Conservation (phyloP, 257 asterid genomes). For the Anisodus acutangulus region DNA sequence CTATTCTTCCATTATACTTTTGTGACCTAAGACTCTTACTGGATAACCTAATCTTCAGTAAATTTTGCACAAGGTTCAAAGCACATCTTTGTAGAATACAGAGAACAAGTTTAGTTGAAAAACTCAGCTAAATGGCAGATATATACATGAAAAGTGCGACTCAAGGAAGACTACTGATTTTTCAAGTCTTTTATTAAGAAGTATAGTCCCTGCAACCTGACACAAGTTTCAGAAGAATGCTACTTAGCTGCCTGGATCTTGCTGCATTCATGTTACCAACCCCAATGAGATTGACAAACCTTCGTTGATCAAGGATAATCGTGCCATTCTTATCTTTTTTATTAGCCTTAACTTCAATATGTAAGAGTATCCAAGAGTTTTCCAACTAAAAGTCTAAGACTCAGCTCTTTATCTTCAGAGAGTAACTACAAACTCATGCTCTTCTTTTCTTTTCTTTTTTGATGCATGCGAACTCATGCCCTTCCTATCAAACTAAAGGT, state of each 20-base stretch:
- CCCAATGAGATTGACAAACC: conserved; percentile 14
- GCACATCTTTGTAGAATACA: not conserved
- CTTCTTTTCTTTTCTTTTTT: too few species aligned
- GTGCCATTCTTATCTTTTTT: not conserved
- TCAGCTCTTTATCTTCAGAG: not conserved
- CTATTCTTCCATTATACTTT: not conserved
- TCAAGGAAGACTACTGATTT: conserved; percentile 18
- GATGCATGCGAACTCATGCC: not conserved
- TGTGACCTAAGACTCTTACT: too few species aligned
- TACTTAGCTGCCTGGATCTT: conserved; percentile 12
- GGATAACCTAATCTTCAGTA: not conserved
- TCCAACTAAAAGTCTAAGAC: conserved; percentile 14
- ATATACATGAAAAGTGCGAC: not conserved
- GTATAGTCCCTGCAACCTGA: not conserved
- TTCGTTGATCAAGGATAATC: conserved; percentile 1
- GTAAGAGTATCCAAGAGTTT: conserved; percentile 9
- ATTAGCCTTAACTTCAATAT: not conserved
- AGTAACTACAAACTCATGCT: not conserved
- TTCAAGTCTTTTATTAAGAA: not conserved
- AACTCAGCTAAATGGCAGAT: not conserved
- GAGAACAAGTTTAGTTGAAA: not conserved
- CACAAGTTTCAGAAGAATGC: conserved; percentile 2
- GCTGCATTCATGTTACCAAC: not conserved
- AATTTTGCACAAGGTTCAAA: not conserved
- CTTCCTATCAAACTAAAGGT: not conserved